phyloP scores from a whole-genome alignment of 2,329 filamentous ascomycete genomes.

The Monosporascus sp. region DNA sequence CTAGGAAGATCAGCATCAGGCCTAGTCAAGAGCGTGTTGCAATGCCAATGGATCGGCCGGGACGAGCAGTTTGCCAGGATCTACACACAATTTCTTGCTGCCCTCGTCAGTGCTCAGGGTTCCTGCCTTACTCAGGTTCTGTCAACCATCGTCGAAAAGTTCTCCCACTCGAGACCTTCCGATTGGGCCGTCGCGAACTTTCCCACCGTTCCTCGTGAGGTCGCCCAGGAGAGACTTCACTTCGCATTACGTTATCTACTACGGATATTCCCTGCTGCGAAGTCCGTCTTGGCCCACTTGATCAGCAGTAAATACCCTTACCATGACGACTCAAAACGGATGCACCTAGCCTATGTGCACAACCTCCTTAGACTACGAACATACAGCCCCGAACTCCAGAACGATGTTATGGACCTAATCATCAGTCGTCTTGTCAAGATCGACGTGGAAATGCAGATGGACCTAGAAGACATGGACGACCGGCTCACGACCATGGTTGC shows the following conservation, averaged over 20 bases:
- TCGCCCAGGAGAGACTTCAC: slow-evolving; percentile 71
- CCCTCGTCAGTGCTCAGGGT: slow-evolving; percentile 76
- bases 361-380: slow-evolving; percentile 74
- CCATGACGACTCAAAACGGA: slow-evolving; percentile 67
- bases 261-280: slow-evolving; percentile 74
- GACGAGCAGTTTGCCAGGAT: slow-evolving; percentile 61
- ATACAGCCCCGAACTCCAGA: slow-evolving; percentile 72
- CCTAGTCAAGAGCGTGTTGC: slow-evolving; percentile 53
- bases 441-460: slow-evolving; percentile 90
- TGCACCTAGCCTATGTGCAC: slow-evolving; percentile 82
- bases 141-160: slow-evolving; percentile 74
- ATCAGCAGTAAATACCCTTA: slow-evolving; percentile 68
- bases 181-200: slow-evolving; percentile 46
- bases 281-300: slow-evolving; percentile 62
- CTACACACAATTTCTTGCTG: slow-evolving; percentile 63
- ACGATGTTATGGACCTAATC: slow-evolving; percentile 77
- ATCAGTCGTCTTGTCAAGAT: slow-evolving; percentile 86
- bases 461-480: slow-evolving; percentile 89
- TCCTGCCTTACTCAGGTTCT: slow-evolving; percentile 71
- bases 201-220: slow-evolving; percentile 55
- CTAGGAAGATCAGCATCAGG: slow-evolving; percentile 55
- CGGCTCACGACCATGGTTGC: slow-evolving; percentile 73
- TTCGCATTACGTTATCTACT: slow-evolving; percentile 70
- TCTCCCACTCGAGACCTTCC: slow-evolving; percentile 49
- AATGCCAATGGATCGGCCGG: slow-evolving; percentile 59